Base-by-base conservation (phyloP, 768 basidiomycete genomes). In the Lentinus tigrinus region DNA sequence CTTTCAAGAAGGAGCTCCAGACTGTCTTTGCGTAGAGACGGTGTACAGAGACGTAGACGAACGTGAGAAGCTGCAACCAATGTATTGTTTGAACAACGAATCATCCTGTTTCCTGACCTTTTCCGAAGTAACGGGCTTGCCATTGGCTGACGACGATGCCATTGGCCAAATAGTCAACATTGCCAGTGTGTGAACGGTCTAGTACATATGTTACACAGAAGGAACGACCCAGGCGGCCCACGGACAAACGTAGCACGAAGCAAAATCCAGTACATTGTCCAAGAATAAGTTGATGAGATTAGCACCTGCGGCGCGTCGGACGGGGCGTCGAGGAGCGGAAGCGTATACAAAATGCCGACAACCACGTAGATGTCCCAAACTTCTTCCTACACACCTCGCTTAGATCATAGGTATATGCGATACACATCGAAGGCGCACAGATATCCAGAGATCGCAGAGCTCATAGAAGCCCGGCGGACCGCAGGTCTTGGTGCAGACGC, bases 1-100 rank as follows among this genome's bases (percentile, higher is more conserved):
- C 91, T n/a, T 93, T 99, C 81, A 87, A 90, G 77, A 91, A 88
- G 73, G 78, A 63, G 60, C 59, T 64, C 54, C 58, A 63, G 56
- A 54, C 55, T 13, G 56, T 62, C 48, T 66, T 51, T 51, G 54
- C 61, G 51, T 62, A 52, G 51, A 13, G 5, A 27, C 38, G 36
- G 40, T 42, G 40, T 21, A 23, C 23, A 23, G 19, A 47, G 24
- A 26, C 23, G 21, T 26, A 11, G 27, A 47, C 17, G 46, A n/a
- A n/a, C n/a, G n/a, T n/a, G n/a, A 48, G 28, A 36, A 48, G 28
- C 34, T 34, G 43, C 17, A 40, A 1, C 7, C 19, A 40, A 40
- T 40, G 39, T 40, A 40, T 40, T 37, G 39, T 16, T 19, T 3
- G 39, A 40, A 8, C 39, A 40, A 40, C 17, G 39, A 8, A 6